Percentiles rank a stretch among this genome's conserved stretches.
phyloP scores from a whole-genome alignment of 495 filamentous ascomycete species.

The Daldinia grandis region DNA sequence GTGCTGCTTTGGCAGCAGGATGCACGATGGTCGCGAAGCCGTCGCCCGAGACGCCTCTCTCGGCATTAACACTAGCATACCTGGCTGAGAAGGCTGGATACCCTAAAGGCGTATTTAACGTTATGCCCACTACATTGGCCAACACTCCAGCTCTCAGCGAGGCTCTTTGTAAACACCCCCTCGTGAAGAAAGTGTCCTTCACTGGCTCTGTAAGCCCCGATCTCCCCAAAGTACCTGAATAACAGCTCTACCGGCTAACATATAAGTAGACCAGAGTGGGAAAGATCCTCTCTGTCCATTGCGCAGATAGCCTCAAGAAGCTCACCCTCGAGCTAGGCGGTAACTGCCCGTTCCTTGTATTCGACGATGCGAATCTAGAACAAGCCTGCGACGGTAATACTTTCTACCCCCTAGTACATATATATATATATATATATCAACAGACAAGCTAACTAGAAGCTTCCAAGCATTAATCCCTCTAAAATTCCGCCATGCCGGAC shows the following conservation, averaged over 20 bases:
- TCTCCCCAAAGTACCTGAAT: background rate
- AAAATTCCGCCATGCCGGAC: constrained; percentile 74
- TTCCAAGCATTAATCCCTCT: constrained; percentile 59
- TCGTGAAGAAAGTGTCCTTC: constrained; percentile 77
- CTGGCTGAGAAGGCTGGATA: constrained; percentile 68
- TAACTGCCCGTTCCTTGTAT: constrained; percentile 78
- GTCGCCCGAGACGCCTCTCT: constrained; percentile 71
- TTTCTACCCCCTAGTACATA: background rate
- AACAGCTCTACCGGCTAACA: background rate
- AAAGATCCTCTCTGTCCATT: constrained; percentile 45
- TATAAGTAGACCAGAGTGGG: constrained; percentile 42
- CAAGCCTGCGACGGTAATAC: constrained; percentile 61
- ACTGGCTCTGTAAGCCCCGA: constrained; percentile 59
- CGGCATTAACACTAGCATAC: constrained; percentile 62
- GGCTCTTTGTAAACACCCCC: constrained; percentile 69
- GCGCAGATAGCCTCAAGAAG: constrained; percentile 72
- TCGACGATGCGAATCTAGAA: constrained; percentile 76
- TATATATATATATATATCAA: background rate
- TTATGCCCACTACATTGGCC: constrained; percentile 66
- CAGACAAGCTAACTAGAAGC: background rate
- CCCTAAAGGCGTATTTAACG: constrained; percentile 66
- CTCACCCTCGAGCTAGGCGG: constrained; percentile 77
- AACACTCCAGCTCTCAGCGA: constrained; percentile 72
- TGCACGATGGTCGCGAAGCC: constrained; percentile 75
- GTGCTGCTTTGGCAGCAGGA: constrained; percentile 74